Evolutionary conservation across 345 rosid species (phyloP).

Genomic region (Eucalyptus cloeziana): DNA sequence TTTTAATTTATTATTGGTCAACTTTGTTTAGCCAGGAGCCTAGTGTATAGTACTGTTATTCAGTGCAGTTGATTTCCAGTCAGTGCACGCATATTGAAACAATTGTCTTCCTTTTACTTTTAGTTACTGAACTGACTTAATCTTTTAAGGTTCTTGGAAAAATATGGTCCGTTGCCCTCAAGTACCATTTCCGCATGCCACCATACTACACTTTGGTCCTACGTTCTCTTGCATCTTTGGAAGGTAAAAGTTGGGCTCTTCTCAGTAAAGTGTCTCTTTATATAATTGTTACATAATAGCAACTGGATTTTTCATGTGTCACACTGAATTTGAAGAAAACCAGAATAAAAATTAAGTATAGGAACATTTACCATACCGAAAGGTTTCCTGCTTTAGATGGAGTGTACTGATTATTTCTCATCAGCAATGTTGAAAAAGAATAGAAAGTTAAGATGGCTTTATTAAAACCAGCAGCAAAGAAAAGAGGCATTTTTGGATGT

Average conservation of each 20-base stretch:
- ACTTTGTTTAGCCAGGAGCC: neutral
- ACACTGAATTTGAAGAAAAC: neutral
- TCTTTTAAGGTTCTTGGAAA: conserved; percentile 68
- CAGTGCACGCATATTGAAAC: neutral
- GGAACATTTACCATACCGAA: neutral
- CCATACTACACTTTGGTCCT: conserved; percentile 91
- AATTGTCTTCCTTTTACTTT: neutral
- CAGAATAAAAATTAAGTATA: neutral
- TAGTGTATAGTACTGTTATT: neutral
- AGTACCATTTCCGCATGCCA: conserved; percentile 91
- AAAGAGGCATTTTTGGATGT: neutral
- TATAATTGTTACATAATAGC: neutral
- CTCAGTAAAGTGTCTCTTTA: neutral
- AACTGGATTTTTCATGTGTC: neutral
- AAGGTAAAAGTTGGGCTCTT: conserved; percentile 36
- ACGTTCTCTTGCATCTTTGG: conserved; percentile 92
- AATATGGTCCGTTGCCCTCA: conserved; percentile 79
- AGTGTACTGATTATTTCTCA: neutral
- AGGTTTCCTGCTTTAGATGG: neutral
- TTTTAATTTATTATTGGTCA: neutral
- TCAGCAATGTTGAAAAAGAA: neutral
- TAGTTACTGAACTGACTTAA: neutral
- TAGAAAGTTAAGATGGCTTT: neutral
- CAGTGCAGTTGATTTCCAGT: neutral
- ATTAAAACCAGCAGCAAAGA: neutral